These are phyloP conservation scores for Pythium rhizo-oryzae DNA, from an alignment of 352 stramenopile species.

Conservation along the genomic window DNA sequence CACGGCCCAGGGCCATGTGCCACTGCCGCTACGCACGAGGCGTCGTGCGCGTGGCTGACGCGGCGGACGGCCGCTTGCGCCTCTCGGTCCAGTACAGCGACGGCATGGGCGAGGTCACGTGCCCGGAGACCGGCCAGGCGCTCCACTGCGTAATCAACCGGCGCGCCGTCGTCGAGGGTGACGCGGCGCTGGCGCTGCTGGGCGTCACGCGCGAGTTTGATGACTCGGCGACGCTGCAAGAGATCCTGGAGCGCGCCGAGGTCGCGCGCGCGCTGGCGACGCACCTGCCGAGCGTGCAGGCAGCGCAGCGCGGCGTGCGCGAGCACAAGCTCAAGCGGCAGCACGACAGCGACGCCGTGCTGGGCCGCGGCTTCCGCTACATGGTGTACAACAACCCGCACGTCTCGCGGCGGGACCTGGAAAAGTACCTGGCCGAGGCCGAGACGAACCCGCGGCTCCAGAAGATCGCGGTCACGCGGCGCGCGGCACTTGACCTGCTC, in stretches of 20 bases:
- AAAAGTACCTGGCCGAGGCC: constrained; percentile 31
- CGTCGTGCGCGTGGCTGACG: background rate
- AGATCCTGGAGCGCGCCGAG: background rate
- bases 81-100: constrained; percentile 12
- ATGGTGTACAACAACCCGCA: constrained; percentile 49
- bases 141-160: background rate
- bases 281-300: constrained; percentile 1
- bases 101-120: constrained; percentile 1
- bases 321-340: constrained; percentile 20
- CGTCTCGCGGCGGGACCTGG: constrained; percentile 29
- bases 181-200: background rate
- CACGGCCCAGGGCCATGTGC: background rate
- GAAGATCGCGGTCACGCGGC: constrained; percentile 20
- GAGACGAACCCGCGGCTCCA: constrained; percentile 34
- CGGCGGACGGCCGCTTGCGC: background rate
- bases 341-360: constrained; percentile 24
- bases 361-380: constrained; percentile 45
- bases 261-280: background rate
- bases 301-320: constrained; percentile 1
- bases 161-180: background rate
- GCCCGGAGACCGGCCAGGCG: background rate
- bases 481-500: constrained; percentile 34
- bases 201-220: background rate
- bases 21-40: constrained; percentile 8
- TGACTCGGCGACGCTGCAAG: background rate